Conservation (phyloP, 23 red algal species). For the Pyropia yezoensis region DNA sequence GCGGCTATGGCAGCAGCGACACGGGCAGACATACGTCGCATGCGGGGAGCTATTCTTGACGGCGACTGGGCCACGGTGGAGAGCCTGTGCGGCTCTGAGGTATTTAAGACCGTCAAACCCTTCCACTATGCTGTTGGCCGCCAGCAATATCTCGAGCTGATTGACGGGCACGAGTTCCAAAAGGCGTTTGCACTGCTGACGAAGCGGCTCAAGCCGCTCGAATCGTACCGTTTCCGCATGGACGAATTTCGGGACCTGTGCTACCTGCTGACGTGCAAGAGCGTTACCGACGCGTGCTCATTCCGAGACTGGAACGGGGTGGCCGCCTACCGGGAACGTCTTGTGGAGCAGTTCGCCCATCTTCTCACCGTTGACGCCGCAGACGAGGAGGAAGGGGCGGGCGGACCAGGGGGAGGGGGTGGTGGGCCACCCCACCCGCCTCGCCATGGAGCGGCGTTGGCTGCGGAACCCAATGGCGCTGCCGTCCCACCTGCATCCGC, state of each 20-base stretch:
- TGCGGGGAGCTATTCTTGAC: conserved; percentile 77
- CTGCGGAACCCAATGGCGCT: too few relatives aligned
- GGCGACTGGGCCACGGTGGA: conserved; percentile 97
- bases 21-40: conserved; percentile 62
- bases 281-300: conserved; percentile 68
- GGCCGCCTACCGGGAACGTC: conserved; percentile 30
- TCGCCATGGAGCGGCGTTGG: too few relatives aligned
- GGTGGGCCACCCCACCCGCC: background rate
- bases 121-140: conserved; percentile 84
- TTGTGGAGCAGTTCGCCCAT: conserved; percentile 79
- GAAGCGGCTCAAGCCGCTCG: conserved; percentile 81
- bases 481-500: too few relatives aligned
- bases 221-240: conserved; percentile 57
- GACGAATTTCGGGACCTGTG: conserved; percentile 90
- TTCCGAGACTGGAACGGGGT: conserved; percentile 84
- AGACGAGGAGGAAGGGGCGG: conserved; percentile 10
- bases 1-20: conserved; percentile 28
- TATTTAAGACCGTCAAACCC: conserved; percentile 69
- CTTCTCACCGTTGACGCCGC: conserved; percentile 80
- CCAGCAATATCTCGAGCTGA: conserved; percentile 94
- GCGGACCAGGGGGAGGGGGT: background rate
- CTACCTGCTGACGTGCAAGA: conserved; percentile 98
- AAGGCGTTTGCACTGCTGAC: conserved; percentile 88
- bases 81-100: conserved; percentile 37
- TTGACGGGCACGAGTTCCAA: conserved; percentile 76